Evolutionary conservation across 345 rosid species (phyloP), one percentile per base, ranked within the genome.

Genomic region (Murraya koenigii): DNA sequence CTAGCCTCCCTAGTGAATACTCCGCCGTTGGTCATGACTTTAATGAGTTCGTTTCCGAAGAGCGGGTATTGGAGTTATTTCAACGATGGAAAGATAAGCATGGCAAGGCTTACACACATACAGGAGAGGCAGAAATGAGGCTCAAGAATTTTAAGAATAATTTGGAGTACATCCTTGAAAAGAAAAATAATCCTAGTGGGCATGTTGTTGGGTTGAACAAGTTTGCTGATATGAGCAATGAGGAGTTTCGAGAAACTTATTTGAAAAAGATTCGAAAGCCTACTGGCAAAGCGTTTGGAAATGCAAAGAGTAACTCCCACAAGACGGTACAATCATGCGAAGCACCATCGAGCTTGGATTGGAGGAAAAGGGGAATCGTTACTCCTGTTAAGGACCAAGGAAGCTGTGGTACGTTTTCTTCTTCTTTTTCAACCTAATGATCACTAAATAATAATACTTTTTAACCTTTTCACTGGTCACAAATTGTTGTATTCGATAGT

Each of bases 181-280:
- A 75, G 78, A 83, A 66, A 68, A 72, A 62, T 39, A 74, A 81
- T 23, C 38, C 75, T n/a, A 13, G 13, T n/a, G 82, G 78, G 6
- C 84, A 82, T 30, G 23, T 23, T 2, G 87, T 88, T 55, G 94
- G 94, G 35, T 61, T 90, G 78, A 90, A 89, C 83, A 87, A 82
- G 86, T 90, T 90, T 56, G 92, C 94, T 15, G 94, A 90, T 70
- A 47, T 90, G 84, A 85, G 87, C 84, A 90, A 85, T 66, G 91
- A 87, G 80, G 94, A 90, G 86, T 90, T 89, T 73, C 78, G 66
- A 64, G 41, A 76, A 63, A 38, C 22, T 6, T 83, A 82, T 80
- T 56, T 89, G 84, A 83, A 88, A 19, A 86, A 86, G 78, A 84
- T 89, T 77, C 86, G 85, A 77, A 89, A 80, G 47, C 89, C 89